Evolutionary conservation across 2,329 filamentous ascomycete species (phyloP).

Genomic region (Lomentospora prolificans): DNA sequence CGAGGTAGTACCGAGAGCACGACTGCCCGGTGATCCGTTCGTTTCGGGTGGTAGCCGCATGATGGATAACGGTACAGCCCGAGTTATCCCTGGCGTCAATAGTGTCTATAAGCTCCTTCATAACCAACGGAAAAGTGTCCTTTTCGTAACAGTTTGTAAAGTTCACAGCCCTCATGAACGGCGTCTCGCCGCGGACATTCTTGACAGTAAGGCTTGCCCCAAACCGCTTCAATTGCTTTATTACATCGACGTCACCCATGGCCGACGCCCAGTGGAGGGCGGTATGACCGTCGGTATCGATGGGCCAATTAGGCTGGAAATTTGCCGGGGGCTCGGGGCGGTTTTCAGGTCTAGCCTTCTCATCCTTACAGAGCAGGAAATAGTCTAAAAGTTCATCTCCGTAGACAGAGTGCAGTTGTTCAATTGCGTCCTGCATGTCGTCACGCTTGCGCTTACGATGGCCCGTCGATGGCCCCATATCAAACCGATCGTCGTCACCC

Average conservation of each 20-base stretch:
- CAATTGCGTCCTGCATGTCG: conserved; percentile 53
- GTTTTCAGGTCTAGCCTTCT: conserved; percentile 51
- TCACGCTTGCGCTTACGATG: conserved; percentile 70
- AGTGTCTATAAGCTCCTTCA: conserved; percentile 75
- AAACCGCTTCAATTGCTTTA: conserved; percentile 75
- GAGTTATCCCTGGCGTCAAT: conserved; percentile 70
- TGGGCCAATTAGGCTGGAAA: conserved; percentile 84
- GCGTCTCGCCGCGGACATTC: conserved; percentile 72
- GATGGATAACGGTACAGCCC: conserved; percentile 84
- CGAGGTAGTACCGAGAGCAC: conserved; percentile 86
- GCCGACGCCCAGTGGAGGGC: conserved; percentile 95
- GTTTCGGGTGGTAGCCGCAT: conserved; percentile 80
- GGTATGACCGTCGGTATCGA: conserved; percentile 86
- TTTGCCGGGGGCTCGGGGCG: conserved; percentile 72
- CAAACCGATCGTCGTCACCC: conserved; percentile 70
- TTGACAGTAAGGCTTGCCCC: conserved; percentile 64
- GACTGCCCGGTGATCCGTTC: conserved; percentile 74
- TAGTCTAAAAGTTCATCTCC: conserved; percentile 92
- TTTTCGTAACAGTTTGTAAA: conserved; percentile 98
- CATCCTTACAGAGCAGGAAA: conserved; percentile 78
- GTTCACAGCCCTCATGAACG: conserved; percentile 85
- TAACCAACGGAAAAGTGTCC: conserved; percentile 74
- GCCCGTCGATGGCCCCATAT: conserved; percentile 55
- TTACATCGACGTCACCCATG: conserved; percentile 91
- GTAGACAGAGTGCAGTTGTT: conserved; percentile 83